phyloP scores from a whole-genome alignment of 1,139 yeast species.

The Lodderomyces margitis region DNA sequence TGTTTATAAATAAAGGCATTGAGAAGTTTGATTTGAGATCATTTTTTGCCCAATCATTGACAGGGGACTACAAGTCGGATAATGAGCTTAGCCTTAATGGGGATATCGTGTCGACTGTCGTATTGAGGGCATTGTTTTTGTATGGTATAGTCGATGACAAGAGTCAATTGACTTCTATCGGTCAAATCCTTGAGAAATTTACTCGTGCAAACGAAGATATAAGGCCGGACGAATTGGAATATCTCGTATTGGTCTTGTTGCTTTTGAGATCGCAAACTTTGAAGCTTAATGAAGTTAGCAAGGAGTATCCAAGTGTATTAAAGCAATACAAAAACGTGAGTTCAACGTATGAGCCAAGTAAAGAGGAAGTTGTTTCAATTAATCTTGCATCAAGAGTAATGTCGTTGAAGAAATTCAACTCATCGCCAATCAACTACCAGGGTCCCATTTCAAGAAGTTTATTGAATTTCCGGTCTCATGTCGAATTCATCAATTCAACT shows the following conservation, averaged over 20 bases:
- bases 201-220: conserved; percentile 13
- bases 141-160: conserved; percentile 53
- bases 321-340: conserved; percentile 28
- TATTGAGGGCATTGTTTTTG: conserved; percentile 57
- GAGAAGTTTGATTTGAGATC: conserved; percentile 34
- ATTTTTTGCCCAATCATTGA: conserved; percentile 29
- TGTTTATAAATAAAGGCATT: conserved; percentile 28
- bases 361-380: conserved; percentile 34
- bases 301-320: conserved; percentile 36
- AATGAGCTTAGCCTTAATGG: conserved; percentile 35
- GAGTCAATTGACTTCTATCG: conserved; percentile 52
- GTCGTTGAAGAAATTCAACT: conserved; percentile 49
- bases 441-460: conserved; percentile 71
- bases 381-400: conserved; percentile 58
- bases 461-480: conserved; percentile 64
- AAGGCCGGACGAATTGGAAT: conserved; percentile 23
- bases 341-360: conserved; percentile 27
- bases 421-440: conserved; percentile 59
- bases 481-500: conserved; percentile 51
- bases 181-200: conserved; percentile 47
- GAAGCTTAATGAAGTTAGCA: conserved; percentile 28
- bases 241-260: conserved; percentile 45
- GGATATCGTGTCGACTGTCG: conserved; percentile 60
- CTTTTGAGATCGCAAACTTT: conserved; percentile 35
- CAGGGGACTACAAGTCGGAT: conserved; percentile 16